A percentile compares a stretch with the other conserved stretches of the same genome.
Conservation (phyloP, 495 filamentous ascomycete genomes). For the Chaetomium fimeti region DNA sequence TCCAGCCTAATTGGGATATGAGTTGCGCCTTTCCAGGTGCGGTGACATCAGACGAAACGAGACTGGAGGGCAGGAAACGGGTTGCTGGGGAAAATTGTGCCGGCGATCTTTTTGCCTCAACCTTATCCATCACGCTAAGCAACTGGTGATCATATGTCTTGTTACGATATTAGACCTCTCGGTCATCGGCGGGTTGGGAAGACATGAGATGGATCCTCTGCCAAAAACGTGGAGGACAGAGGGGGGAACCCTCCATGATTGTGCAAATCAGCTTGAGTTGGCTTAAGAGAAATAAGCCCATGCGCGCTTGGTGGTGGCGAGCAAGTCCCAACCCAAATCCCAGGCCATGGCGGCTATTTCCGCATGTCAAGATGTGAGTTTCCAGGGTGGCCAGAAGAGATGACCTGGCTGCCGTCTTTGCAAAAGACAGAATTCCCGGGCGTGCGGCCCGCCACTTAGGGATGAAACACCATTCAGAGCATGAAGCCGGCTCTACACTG, state of each 20-base stretch:
- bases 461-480: constrained; percentile 2
- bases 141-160: too few species aligned
- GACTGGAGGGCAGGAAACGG: constrained; percentile 18
- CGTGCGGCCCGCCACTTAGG: background rate
- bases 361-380: background rate
- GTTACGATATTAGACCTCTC: too few species aligned
- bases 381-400: background rate
- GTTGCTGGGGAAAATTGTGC: constrained; percentile 13
- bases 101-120: background rate
- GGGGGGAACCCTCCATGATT: too few species aligned
- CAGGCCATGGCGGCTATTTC: too few species aligned
- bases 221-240: too few species aligned
- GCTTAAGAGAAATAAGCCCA: too few species aligned
- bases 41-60: constrained; percentile 31
- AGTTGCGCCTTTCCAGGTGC: background rate
- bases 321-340: too few species aligned
- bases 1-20: background rate
- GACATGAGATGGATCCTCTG: too few species aligned
- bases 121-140: too few species aligned
- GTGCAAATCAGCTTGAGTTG: too few species aligned
- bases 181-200: too few species aligned
- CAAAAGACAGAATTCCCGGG: background rate
- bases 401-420: background rate
- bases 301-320: too few species aligned
- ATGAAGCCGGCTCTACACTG: background rate